Percentiles rank a stretch among this genome's conserved stretches.
Conservation (phyloP, 768 basidiomycete genomes). For the Russula emetica region DNA sequence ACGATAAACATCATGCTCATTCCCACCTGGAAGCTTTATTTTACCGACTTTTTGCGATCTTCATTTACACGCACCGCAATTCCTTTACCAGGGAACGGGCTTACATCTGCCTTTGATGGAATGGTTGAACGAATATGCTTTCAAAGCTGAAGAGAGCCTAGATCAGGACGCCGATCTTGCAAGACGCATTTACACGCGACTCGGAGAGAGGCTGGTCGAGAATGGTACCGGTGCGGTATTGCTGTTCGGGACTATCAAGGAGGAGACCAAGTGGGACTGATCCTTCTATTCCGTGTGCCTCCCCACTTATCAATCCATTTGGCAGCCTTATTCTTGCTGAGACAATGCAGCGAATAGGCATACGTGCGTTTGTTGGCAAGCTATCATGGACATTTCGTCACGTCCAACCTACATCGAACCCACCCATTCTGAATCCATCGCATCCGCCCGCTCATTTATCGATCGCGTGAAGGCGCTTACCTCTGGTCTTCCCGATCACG, state of each 20-base stretch:
- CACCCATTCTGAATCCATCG: conserved; percentile 47
- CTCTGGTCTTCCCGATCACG: conserved; percentile 40
- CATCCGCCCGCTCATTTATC: conserved; percentile 55
- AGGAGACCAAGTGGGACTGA: conserved; percentile 67
- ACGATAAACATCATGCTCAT: conserved; percentile 34
- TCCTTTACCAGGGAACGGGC: conserved; percentile 82
- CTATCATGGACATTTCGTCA: conserved; percentile 84
- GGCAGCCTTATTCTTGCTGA: conserved; percentile 72
- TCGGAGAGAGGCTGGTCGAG: conserved; percentile 62
- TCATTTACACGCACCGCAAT: conserved; percentile 87
- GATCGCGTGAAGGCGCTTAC: conserved; percentile 43
- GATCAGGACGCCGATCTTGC: conserved; percentile 62
- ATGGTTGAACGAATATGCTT: conserved; percentile 81
- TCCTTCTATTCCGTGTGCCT: background rate
- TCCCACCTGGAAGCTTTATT: conserved; percentile 55
- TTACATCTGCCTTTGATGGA: conserved; percentile 80
- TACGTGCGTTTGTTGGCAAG: conserved; percentile 85
- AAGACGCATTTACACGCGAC: conserved; percentile 56
- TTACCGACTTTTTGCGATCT: conserved; percentile 79
- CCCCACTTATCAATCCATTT: background rate
- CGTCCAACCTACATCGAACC: conserved; percentile 67
- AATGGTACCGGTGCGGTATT: conserved; percentile 74
- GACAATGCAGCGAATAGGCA: conserved; percentile 63
- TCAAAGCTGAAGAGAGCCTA: conserved; percentile 72
- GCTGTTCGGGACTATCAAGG: conserved; percentile 80